These are phyloP conservation scores for Vigna trinervia DNA, from an alignment of 306 rosid genomes.

Conservation along the genomic window DNA sequence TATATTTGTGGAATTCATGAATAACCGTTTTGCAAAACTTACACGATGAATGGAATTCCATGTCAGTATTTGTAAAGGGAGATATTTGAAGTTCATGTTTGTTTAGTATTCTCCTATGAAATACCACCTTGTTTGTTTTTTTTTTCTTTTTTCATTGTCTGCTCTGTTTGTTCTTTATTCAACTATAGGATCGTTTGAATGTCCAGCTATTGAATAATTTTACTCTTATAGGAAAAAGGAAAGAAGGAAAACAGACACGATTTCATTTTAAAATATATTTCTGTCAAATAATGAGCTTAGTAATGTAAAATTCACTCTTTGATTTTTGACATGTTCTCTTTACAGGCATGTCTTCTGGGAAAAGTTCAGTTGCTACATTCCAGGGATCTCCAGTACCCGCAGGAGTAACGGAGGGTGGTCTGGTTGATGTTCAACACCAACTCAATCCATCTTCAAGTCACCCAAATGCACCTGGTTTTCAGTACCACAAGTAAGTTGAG, in stretches of 20 bases:
- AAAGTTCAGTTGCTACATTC: slow-evolving; percentile 51
- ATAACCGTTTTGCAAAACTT: not conserved
- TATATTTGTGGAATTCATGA: slow-evolving; percentile 8
- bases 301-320: not conserved
- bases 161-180: too few relatives aligned
- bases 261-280: slow-evolving; percentile 2
- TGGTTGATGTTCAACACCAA: slow-evolving; percentile 59
- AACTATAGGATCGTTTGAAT: not conserved
- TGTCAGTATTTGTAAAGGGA: not conserved
- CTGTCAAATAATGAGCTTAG: slow-evolving; percentile 12
- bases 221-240: not conserved
- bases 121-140: slow-evolving; percentile 11
- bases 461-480: slow-evolving; percentile 56
- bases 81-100: slow-evolving; percentile 14
- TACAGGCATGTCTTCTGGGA: slow-evolving; percentile 74
- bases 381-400: slow-evolving; percentile 67
- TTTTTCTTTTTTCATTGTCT: too few relatives aligned
- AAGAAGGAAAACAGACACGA: not conserved
- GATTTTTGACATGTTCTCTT: slow-evolving; percentile 37
- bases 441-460: slow-evolving; percentile 60
- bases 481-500: slow-evolving; percentile 68
- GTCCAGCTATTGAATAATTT: slow-evolving; percentile 7
- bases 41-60: not conserved
- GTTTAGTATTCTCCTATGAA: slow-evolving; percentile 25
- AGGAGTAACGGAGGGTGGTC: slow-evolving; percentile 50